These are phyloP conservation scores for Vigna nakashimae DNA, from an alignment of 306 rosid species.

Conservation along the genomic window DNA sequence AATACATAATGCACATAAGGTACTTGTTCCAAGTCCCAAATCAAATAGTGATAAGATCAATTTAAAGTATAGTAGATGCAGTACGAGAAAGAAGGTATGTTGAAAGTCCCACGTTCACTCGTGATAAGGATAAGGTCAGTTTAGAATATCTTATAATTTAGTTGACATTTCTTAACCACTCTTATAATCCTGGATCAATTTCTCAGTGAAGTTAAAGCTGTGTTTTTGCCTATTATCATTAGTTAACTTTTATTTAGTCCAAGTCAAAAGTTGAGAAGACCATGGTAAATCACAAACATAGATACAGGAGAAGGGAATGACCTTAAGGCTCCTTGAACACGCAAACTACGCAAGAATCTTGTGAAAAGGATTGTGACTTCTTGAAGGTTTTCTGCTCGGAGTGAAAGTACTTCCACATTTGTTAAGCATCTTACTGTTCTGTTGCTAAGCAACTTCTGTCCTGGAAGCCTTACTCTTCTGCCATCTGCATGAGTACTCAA, in stretches of 20 bases:
- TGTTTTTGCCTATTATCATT: neutral
- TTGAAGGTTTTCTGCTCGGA: conserved; percentile 73
- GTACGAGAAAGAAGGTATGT: too few species aligned
- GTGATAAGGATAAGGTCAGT: too few species aligned
- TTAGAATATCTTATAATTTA: too few species aligned
- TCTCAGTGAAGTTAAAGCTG: neutral
- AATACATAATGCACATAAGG: neutral
- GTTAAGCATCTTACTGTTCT: conserved; percentile 74
- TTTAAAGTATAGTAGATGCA: too few species aligned
- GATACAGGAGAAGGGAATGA: conserved; percentile 7
- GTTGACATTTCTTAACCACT: too few species aligned
- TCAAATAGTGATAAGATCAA: too few species aligned
- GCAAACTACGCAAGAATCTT: conserved; percentile 73
- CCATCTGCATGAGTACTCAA: conserved; percentile 57
- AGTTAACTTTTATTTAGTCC: neutral
- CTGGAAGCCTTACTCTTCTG: conserved; percentile 60
- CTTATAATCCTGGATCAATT: neutral
- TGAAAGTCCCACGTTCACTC: too few species aligned
- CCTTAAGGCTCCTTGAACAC: conserved; percentile 86
- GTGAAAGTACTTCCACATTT: conserved; percentile 80
- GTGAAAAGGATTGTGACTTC: conserved; percentile 75
- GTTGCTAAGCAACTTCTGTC: conserved; percentile 43
- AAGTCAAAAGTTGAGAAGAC: neutral
- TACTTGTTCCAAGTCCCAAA: neutral
- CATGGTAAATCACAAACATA: neutral